phyloP scores from a whole-genome alignment of 805 yeast genomes.

The Saccharomycopsis fibuligera region DNA sequence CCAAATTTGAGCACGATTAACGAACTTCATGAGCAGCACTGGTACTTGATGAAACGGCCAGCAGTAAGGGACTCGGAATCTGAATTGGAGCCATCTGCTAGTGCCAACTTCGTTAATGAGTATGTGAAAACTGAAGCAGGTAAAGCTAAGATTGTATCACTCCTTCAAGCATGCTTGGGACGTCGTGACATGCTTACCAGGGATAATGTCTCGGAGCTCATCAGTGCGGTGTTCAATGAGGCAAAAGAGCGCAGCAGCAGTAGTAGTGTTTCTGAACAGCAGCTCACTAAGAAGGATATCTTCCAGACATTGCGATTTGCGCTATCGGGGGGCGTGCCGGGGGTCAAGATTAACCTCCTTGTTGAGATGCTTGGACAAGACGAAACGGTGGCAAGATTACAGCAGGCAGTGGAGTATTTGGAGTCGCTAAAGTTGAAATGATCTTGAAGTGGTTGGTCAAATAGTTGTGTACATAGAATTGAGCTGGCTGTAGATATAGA shows the following conservation, averaged over 20 bases:
- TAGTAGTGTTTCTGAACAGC: slow-evolving; percentile 1
- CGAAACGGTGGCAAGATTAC: slow-evolving; percentile 27
- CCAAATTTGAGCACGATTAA: slow-evolving; percentile 44
- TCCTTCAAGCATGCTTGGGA: background rate
- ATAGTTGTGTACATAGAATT: too few relatives aligned
- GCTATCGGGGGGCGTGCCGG: slow-evolving; percentile 62
- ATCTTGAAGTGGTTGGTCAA: too few relatives aligned
- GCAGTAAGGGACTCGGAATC: slow-evolving; percentile 23
- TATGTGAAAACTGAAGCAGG: background rate
- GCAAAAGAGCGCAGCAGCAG: too few relatives aligned
- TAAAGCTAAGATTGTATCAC: background rate
- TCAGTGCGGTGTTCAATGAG: slow-evolving; percentile 1
- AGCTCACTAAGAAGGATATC: slow-evolving; percentile 33
- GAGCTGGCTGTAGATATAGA: too few relatives aligned
- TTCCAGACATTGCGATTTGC: slow-evolving; percentile 62
- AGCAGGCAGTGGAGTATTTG: slow-evolving; percentile 21
- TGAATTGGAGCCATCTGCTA: slow-evolving; percentile 18
- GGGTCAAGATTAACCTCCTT: slow-evolving; percentile 57
- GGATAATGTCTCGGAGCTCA: background rate
- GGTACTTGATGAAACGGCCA: slow-evolving; percentile 42
- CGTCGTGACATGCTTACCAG: background rate
- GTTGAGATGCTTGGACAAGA: slow-evolving; percentile 49
- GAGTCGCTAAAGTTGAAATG: too few relatives aligned
- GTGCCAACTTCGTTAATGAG: slow-evolving; percentile 11
- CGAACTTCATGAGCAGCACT: slow-evolving; percentile 44